Percentiles rank a stretch among this genome's conserved stretches.
These are phyloP conservation scores for Westerdykella aurantiaca DNA, from an alignment of 2,329 filamentous ascomycete species.

Conservation along the genomic window DNA sequence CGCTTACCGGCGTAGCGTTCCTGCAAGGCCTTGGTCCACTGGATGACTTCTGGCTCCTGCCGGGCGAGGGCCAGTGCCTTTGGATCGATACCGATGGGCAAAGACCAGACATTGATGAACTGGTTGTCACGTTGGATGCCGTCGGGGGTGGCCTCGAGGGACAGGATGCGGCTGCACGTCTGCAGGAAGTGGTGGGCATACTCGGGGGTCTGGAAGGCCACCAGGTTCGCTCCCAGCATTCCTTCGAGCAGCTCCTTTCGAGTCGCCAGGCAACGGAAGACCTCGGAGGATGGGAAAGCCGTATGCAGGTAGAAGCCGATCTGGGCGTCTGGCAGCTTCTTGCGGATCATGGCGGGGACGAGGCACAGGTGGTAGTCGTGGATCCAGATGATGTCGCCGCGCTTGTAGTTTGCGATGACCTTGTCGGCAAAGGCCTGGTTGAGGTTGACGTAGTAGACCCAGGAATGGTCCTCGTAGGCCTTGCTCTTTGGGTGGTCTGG, in stretches of 20 bases:
- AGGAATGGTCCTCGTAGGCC: conserved; percentile 93
- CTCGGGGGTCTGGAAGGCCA: conserved; percentile 90
- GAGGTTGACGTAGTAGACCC: conserved; percentile 87
- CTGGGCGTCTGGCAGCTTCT: conserved; percentile 85
- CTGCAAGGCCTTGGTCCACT: conserved; percentile 74
- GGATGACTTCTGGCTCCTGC: conserved; percentile 63
- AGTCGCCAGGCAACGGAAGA: conserved; percentile 85
- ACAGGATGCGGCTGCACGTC: conserved; percentile 85
- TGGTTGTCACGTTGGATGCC: conserved; percentile 88
- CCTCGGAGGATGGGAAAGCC: conserved; percentile 91
- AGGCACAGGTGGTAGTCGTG: conserved; percentile 93
- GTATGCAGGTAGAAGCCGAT: conserved; percentile 96
- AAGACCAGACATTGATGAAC: conserved; percentile 80
- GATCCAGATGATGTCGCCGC: conserved; percentile 87
- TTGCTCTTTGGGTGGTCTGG: conserved; percentile 98
- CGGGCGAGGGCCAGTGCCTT: conserved; percentile 66
- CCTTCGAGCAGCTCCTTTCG: conserved; percentile 84
- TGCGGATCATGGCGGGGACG: conserved; percentile 81
- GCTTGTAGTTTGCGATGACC: conserved; percentile 88
- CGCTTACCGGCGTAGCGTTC: conserved; percentile 83
- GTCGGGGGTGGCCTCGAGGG: conserved; percentile 82
- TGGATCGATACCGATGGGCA: conserved; percentile 89
- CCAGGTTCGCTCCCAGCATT: conserved; percentile 85
- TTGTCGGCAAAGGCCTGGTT: conserved; percentile 91
- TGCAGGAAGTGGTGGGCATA: conserved; percentile 93